These are phyloP conservation scores for Carex parvula DNA, from an alignment of 176 grass and related monocot species.

Conservation along the genomic window DNA sequence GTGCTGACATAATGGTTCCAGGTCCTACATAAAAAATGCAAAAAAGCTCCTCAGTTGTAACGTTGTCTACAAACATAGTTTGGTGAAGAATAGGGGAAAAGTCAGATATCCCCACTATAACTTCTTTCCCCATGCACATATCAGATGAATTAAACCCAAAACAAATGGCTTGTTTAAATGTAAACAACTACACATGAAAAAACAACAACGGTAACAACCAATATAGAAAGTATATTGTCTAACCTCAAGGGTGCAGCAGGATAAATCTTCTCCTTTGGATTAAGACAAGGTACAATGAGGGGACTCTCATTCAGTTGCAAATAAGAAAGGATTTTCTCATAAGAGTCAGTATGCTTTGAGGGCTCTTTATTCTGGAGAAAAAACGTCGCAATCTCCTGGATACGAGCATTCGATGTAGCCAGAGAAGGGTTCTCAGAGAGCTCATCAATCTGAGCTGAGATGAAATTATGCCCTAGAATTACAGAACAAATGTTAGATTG, in stretches of 20 bases:
- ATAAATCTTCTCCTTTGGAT: constrained; percentile 41
- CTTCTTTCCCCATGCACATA: neutral
- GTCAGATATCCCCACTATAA: neutral
- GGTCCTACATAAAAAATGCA: constrained; percentile 35
- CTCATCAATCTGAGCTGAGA: constrained; percentile 65
- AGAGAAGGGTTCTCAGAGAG: constrained; percentile 53
- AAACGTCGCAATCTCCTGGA: constrained; percentile 89
- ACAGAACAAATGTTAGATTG: constrained; percentile 20
- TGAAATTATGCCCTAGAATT: constrained; percentile 64
- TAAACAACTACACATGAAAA: constrained; percentile 2
- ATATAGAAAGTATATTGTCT: neutral
- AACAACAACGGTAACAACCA: constrained; percentile 12
- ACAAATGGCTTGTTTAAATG: neutral
- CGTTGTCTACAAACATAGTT: neutral
- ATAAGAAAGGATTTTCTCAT: constrained; percentile 62
- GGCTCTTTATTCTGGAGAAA: constrained; percentile 64
- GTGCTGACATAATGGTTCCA: constrained; percentile 40
- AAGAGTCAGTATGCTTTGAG: constrained; percentile 66
- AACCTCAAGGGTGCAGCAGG: constrained; percentile 47
- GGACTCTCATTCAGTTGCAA: constrained; percentile 50
- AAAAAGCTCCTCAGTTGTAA: neutral
- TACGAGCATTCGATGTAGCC: constrained; percentile 49
- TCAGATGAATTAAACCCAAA: neutral
- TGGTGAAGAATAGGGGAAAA: neutral
- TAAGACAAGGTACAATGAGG: constrained; percentile 46